phyloP scores from a whole-genome alignment of 1,284 basidiomycete species.

The Ceratobasidium sp. region DNA sequence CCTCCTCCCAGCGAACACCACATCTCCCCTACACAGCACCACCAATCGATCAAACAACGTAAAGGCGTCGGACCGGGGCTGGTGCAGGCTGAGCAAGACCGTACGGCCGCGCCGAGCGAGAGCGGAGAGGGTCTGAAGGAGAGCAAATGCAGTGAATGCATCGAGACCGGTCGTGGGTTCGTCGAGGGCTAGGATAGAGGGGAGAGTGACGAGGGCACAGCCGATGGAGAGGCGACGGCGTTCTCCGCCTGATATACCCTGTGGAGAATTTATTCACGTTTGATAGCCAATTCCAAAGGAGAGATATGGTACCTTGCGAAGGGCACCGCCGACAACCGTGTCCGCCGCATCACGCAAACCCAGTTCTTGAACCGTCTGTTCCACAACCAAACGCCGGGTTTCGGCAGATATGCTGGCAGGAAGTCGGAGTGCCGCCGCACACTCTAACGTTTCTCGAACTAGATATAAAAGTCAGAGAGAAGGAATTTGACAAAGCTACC shows the following conservation, averaged over 20 bases:
- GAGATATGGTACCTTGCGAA: constrained; percentile 51
- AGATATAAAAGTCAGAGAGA: background rate
- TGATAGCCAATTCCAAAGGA: background rate
- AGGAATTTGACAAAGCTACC: background rate
- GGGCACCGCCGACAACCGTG: constrained; percentile 57
- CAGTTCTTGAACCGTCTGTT: constrained; percentile 61
- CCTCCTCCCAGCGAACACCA: constrained; percentile 57
- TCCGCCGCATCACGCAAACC: constrained; percentile 60
- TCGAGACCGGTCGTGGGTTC: constrained; percentile 70
- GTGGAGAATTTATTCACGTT: background rate
- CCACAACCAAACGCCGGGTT: constrained; percentile 55
- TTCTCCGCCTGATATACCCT: constrained; percentile 84
- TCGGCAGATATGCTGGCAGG: constrained; percentile 53
- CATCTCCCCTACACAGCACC: constrained; percentile 57
- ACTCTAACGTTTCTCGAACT: constrained; percentile 60
- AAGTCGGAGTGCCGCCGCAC: constrained; percentile 58
- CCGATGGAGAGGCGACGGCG: constrained; percentile 79
- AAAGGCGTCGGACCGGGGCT: constrained; percentile 61
- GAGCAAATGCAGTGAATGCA: constrained; percentile 58
- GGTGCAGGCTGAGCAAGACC: constrained; percentile 60
- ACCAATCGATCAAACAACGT: constrained; percentile 57
- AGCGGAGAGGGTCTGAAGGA: constrained; percentile 57
- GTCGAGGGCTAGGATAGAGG: constrained; percentile 82
- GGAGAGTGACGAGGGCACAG: constrained; percentile 67
- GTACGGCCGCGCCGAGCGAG: constrained; percentile 58